phyloP scores from a whole-genome alignment of 257 asterid species.

The Solanum pinnatisectum region DNA sequence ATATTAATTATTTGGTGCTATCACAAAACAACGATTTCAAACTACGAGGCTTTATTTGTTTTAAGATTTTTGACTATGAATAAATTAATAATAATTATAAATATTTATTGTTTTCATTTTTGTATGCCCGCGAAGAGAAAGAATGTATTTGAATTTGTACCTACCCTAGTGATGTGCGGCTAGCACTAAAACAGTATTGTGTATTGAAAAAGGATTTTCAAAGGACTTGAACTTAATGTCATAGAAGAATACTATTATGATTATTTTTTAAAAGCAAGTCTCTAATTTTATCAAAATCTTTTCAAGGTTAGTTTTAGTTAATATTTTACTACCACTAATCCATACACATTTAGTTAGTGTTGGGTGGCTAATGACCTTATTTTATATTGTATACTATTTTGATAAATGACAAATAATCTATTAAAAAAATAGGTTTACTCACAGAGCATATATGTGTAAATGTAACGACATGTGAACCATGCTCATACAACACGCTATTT shows the following conservation, averaged over 20 bases:
- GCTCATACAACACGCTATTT: neutral
- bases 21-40: neutral
- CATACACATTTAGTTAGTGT: neutral
- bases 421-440: neutral
- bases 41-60: neutral
- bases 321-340: neutral
- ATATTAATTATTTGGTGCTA: neutral
- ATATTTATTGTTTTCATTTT: too few species aligned
- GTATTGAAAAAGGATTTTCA: neutral
- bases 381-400: neutral
- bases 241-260: neutral
- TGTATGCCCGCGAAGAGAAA: neutral
- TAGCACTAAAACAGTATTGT: neutral
- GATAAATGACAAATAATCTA: neutral
- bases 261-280: neutral
- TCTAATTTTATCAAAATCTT: neutral
- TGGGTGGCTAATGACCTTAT: neutral
- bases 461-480: neutral
- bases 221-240: neutral
- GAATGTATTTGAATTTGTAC: neutral
- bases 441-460: neutral
- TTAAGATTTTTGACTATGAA: neutral
- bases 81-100: too few species aligned
- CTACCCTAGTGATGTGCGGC: neutral
- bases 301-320: neutral